A percentile compares a stretch with the other conserved stretches of the same genome.
Evolutionary conservation across 2,329 filamentous ascomycete genomes (phyloP).

Genomic region (Monosporascus cannonballus): DNA sequence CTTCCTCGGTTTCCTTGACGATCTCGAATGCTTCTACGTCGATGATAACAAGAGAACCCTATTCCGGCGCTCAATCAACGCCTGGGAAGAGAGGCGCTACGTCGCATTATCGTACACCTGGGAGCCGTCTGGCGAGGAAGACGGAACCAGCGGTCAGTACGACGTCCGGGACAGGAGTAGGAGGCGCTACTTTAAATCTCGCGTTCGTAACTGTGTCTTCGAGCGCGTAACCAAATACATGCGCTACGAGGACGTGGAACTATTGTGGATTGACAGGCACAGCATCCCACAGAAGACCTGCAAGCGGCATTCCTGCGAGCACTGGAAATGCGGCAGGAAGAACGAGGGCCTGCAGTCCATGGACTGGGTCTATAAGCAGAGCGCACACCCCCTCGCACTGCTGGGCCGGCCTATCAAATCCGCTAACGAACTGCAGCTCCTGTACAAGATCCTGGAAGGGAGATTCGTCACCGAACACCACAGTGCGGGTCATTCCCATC

Average conservation of each 20-base stretch:
- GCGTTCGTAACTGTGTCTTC: constrained; percentile 4
- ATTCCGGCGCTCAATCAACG: neutral
- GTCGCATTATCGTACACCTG: neutral
- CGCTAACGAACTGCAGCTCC: neutral
- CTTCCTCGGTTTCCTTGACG: neutral
- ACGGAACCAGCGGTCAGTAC: neutral
- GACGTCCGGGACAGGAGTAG: neutral
- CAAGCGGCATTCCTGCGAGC: neutral
- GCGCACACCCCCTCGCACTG: constrained; percentile 3
- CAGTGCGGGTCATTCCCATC: neutral
- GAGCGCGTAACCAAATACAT: constrained; percentile 5
- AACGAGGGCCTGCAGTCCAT: constrained; percentile 1
- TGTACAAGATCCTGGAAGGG: neutral
- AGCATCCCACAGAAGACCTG: constrained; percentile 1
- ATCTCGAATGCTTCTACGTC: neutral
- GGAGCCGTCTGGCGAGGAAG: neutral
- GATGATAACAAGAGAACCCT: neutral
- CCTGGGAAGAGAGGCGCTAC: neutral
- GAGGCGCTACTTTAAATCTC: neutral
- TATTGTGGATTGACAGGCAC: constrained; percentile 8
- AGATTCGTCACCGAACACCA: neutral
- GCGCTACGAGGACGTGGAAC: neutral
- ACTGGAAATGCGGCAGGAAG: neutral
- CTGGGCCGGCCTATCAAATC: neutral
- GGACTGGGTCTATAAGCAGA: constrained; percentile 5